A percentile compares a stretch with the other conserved stretches of the same genome.
Conservation (phyloP, 176 grass and related monocot genomes). For the Echinochloa phyllopogon region DNA sequence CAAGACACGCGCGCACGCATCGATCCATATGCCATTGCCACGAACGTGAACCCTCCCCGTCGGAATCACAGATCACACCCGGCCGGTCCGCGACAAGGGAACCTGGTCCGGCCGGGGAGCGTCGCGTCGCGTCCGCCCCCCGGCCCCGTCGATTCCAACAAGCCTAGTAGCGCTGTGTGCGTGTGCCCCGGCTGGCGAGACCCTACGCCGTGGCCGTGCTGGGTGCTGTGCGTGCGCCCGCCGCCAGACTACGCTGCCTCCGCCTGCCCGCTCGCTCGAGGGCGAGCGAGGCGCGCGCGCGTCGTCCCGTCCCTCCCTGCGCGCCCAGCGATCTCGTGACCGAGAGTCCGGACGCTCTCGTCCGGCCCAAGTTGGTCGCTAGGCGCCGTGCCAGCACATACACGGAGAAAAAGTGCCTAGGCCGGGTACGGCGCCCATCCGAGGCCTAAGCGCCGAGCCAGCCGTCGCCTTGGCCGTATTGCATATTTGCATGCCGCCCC, state of each 20-base stretch:
- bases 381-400: not conserved
- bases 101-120: not conserved
- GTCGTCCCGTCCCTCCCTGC: not conserved
- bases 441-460: not conserved
- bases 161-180: too few species aligned
- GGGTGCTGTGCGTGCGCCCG: too few species aligned
- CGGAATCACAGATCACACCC: not conserved
- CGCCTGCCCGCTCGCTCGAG: too few species aligned
- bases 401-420: not conserved
- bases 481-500: not conserved
- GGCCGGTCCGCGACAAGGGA: constrained; percentile 1
- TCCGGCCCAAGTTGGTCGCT: not conserved
- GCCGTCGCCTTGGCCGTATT: constrained; percentile 30
- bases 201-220: not conserved
- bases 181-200: too few species aligned
- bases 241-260: too few species aligned
- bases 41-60: not conserved
- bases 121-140: not conserved
- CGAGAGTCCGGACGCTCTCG: not conserved
- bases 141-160: not conserved
- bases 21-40: not conserved
- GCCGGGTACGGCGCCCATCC: not conserved
- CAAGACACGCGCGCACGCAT: not conserved
- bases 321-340: constrained; percentile 15
- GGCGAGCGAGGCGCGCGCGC: not conserved